These are phyloP conservation scores for Fusarium bulbicola DNA, from an alignment of 2,329 filamentous ascomycete genomes.

Conservation along the genomic window DNA sequence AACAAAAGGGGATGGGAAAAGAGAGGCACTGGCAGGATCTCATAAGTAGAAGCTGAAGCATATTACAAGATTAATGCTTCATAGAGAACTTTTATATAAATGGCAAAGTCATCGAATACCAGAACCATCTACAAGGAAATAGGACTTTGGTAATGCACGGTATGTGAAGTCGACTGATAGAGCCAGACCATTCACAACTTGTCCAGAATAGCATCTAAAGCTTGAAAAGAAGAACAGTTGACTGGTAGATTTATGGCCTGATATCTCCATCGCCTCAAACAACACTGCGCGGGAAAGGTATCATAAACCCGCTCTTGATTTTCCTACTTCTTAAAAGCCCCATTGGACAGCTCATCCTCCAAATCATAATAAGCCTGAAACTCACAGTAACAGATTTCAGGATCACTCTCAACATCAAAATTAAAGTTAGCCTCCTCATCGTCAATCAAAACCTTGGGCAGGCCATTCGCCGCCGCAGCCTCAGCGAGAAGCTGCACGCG, in stretches of 20 bases:
- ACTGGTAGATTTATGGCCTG: background rate
- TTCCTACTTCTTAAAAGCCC: conserved; percentile 35
- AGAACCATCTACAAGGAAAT: rapidly evolving
- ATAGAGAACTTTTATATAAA: background rate
- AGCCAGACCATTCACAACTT: background rate
- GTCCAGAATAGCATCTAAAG: rapidly evolving
- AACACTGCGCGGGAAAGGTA: background rate
- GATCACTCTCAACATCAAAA: conserved; percentile 42
- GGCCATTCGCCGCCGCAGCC: conserved; percentile 41
- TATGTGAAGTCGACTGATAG: background rate
- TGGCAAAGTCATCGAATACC: background rate
- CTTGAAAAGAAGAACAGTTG: background rate
- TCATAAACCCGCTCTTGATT: rapidly evolving
- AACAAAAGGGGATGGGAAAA: too few relatives aligned
- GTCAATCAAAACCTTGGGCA: conserved; percentile 50
- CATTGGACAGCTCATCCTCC: conserved; percentile 36
- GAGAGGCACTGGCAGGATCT: too few relatives aligned
- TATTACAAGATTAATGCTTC: rapidly evolving
- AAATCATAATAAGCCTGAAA: conserved; percentile 43
- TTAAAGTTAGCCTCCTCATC: conserved; percentile 54
- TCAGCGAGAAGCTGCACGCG: conserved; percentile 49
- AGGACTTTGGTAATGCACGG: background rate
- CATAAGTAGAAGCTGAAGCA: background rate
- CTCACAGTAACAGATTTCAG: conserved; percentile 40
- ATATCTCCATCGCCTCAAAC: background rate